These are phyloP conservation scores for Suhomyces coccinellae DNA, from an alignment of 1,139 yeast genomes.

Conservation along the genomic window DNA sequence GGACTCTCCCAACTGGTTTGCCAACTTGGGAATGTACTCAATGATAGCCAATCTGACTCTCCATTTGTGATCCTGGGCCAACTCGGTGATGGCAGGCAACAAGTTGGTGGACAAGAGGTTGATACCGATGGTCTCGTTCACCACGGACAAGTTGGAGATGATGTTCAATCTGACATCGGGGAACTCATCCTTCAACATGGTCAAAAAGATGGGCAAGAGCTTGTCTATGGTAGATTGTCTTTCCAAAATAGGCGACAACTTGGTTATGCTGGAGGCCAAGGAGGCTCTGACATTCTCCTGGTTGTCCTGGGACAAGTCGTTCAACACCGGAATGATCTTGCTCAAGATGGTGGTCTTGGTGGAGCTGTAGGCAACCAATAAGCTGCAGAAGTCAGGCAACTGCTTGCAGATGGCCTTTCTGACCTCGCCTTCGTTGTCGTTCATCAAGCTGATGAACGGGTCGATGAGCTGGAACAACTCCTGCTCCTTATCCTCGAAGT, in stretches of 20 bases:
- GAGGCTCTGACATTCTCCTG: slow-evolving; percentile 94
- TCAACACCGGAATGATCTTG: slow-evolving; percentile 81
- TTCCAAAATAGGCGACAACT: slow-evolving; percentile 82
- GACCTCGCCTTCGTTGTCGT: slow-evolving; percentile 95
- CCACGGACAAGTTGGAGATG: slow-evolving; percentile 86
- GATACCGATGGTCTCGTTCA: slow-evolving; percentile 92
- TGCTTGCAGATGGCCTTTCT: slow-evolving; percentile 93
- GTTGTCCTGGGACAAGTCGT: slow-evolving; percentile 83
- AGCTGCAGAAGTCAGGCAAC: slow-evolving; percentile 73
- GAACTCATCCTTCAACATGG: slow-evolving; percentile 94
- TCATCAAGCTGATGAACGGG: slow-evolving; percentile 74
- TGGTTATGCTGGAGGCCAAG: slow-evolving; percentile 83
- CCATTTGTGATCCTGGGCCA: slow-evolving; percentile 98
- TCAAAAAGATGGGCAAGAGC: slow-evolving; percentile 82
- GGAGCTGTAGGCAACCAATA: slow-evolving; percentile 44
- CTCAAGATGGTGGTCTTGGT: slow-evolving; percentile 58
- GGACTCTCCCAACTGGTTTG: slow-evolving; percentile 92
- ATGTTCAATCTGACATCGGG: slow-evolving; percentile 96
- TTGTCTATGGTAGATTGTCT: slow-evolving; percentile 81
- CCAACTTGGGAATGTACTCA: slow-evolving; percentile 92
- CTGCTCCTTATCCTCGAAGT: slow-evolving; percentile 56
- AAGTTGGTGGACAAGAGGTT: slow-evolving; percentile 81
- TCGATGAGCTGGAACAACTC: slow-evolving; percentile 60
- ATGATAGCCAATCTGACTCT: slow-evolving; percentile 96
- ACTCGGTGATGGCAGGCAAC: slow-evolving; percentile 92